These are phyloP conservation scores for Quercus robur DNA, from an alignment of 306 rosid genomes.

Conservation along the genomic window DNA sequence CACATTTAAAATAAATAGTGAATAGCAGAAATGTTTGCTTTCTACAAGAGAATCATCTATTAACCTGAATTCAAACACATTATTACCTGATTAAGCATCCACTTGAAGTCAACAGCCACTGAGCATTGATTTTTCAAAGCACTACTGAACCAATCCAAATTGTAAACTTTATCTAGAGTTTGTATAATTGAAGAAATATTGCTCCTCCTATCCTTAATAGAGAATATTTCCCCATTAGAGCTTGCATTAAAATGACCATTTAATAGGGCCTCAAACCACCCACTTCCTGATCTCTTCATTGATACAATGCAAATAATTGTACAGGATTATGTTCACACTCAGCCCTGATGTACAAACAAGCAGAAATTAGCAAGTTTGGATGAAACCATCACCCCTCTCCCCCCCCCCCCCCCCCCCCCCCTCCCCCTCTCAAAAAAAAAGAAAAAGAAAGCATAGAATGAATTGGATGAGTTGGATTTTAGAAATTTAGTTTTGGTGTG, in stretches of 20 bases:
- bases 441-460: too few species aligned
- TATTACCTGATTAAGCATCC: slow-evolving; percentile 98
- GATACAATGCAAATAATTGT: slow-evolving; percentile 70
- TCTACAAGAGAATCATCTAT: not conserved
- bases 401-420: too few species aligned
- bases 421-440: too few species aligned
- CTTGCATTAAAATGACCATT: slow-evolving; percentile 78
- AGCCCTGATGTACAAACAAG: slow-evolving; percentile 33
- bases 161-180: slow-evolving; percentile 76
- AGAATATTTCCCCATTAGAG: slow-evolving; percentile 89
- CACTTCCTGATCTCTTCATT: slow-evolving; percentile 90
- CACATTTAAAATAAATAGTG: not conserved
- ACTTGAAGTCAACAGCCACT: slow-evolving; percentile 93
- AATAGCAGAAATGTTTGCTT: not conserved
- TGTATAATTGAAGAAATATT: slow-evolving; percentile 65
- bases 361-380: too few species aligned
- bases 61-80: not conserved
- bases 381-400: too few species aligned
- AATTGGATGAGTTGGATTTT: too few species aligned
- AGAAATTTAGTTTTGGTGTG: slow-evolving; percentile 16
- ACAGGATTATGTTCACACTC: slow-evolving; percentile 84
- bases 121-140: slow-evolving; percentile 93
- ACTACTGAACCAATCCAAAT: slow-evolving; percentile 89
- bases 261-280: slow-evolving; percentile 88
- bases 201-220: slow-evolving; percentile 56